A percentile compares a stretch with the other conserved stretches of the same genome.
These are phyloP conservation scores for Colletotrichum orbiculare DNA, from an alignment of 2,329 filamentous ascomycete genomes.

Conservation along the genomic window DNA sequence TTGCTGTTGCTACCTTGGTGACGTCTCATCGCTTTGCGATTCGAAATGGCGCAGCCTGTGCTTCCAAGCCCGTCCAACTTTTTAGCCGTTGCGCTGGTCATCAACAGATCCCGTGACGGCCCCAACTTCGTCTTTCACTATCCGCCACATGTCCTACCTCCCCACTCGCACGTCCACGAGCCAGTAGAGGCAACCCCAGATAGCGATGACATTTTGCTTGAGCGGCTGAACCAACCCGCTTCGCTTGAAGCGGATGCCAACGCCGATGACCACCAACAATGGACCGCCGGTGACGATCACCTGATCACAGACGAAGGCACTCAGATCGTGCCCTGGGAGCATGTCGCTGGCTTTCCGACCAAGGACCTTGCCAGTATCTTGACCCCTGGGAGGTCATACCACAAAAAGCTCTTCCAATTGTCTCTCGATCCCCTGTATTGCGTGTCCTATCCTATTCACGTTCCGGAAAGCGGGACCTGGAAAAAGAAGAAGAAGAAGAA, in stretches of 20 bases:
- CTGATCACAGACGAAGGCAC: conserved; percentile 65
- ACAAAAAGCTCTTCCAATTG: conserved; percentile 86
- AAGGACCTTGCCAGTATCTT: conserved; percentile 83
- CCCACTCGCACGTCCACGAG: conserved; percentile 49
- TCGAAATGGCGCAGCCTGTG: conserved; percentile 58
- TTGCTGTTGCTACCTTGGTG: background rate
- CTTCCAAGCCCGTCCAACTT: conserved; percentile 66
- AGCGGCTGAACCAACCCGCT: conserved; percentile 56
- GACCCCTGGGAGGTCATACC: conserved; percentile 78
- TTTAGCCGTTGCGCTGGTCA: conserved; percentile 78
- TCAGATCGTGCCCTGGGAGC: conserved; percentile 75
- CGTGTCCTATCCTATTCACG: conserved; percentile 85
- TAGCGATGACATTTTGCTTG: conserved; percentile 64
- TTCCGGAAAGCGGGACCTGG: conserved; percentile 82
- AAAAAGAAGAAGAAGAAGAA: conserved; percentile 68
- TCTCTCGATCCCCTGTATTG: conserved; percentile 83
- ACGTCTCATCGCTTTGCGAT: conserved; percentile 14
- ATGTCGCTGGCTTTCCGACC: conserved; percentile 78
- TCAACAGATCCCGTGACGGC: conserved; percentile 80
- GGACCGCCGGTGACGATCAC: conserved; percentile 64
- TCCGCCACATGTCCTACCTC: conserved; percentile 68
- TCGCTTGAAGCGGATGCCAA: conserved; percentile 44
- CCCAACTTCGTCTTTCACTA: conserved; percentile 90
- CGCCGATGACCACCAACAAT: conserved; percentile 54
- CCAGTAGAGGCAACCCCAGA: conserved; percentile 48